A percentile compares a stretch with the other conserved stretches of the same genome.
Conservation (phyloP, 768 basidiomycete species). For the Lepiota subincarnata region DNA sequence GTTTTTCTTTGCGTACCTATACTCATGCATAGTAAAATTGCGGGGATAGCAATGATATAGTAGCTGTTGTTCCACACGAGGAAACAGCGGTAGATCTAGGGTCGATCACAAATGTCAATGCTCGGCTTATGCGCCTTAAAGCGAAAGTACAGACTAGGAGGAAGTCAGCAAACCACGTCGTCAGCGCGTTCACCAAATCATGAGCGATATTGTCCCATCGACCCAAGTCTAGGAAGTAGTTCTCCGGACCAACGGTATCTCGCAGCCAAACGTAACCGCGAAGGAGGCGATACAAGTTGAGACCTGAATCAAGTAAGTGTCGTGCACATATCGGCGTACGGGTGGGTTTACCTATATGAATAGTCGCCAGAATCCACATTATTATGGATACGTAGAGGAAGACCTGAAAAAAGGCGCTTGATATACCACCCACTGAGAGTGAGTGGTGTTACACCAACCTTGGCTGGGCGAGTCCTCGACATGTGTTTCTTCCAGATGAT, state of each 20-base stretch:
- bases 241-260: conserved; percentile 5
- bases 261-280: conserved; percentile 16
- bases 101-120: neutral
- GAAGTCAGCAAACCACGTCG: conserved; percentile 20
- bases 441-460: neutral
- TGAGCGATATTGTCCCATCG: conserved; percentile 20
- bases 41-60: conserved; percentile 8
- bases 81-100: conserved; percentile 14
- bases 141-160: conserved; percentile 11
- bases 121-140: neutral
- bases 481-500: conserved; percentile 12
- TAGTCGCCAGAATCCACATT: conserved; percentile 15
- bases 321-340: neutral
- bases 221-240: conserved; percentile 15
- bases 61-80: conserved; percentile 11
- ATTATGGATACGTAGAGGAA: conserved; percentile 12
- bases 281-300: conserved; percentile 19
- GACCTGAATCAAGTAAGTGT: conserved; percentile 4
- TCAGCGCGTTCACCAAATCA: conserved; percentile 13
- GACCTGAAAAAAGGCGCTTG: conserved; percentile 9
- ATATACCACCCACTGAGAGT: neutral
- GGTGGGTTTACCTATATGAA: conserved; percentile 15
- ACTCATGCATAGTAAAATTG: conserved; percentile 10
- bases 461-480: conserved; percentile 10
- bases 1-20: conserved; percentile 3